A percentile compares a stretch with the other conserved stretches of the same genome.
phyloP scores from a whole-genome alignment of 2,329 filamentous ascomycete genomes.

The Myriosclerotinia curreyana region DNA sequence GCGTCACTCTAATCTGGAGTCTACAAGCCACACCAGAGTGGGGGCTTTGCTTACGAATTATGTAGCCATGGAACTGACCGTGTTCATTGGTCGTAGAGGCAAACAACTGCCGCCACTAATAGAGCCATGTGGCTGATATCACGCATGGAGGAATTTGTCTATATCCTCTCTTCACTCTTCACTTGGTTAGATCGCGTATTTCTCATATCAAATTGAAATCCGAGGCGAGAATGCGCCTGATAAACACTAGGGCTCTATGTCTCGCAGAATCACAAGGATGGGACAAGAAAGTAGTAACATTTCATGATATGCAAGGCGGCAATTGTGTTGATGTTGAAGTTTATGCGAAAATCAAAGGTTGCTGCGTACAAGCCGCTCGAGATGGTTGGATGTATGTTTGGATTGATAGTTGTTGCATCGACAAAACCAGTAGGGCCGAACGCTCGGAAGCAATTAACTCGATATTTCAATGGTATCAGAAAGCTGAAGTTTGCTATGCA shows the following conservation, averaged over 20 bases:
- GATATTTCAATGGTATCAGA: slow-evolving; percentile 24
- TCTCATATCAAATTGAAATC: too few relatives aligned
- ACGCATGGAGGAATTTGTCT: too few relatives aligned
- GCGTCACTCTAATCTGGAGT: too few relatives aligned
- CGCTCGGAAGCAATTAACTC: slow-evolving; percentile 22
- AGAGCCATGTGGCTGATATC: too few relatives aligned
- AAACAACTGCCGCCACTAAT: too few relatives aligned
- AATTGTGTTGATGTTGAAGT: neutral
- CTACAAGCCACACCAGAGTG: too few relatives aligned
- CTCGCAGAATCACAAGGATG: slow-evolving; percentile 38
- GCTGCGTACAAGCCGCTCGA: neutral
- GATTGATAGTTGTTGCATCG: slow-evolving; percentile 27
- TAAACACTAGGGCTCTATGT: neutral
- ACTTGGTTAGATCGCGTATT: too few relatives aligned
- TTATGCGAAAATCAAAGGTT: neutral
- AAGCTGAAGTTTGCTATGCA: slow-evolving; percentile 22
- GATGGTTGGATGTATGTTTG: slow-evolving; percentile 2
- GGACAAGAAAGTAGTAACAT: slow-evolving; percentile 39
- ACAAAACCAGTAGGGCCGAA: slow-evolving; percentile 23
- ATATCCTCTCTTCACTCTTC: too few relatives aligned
- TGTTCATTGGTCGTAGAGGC: too few relatives aligned
- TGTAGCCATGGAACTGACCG: too few relatives aligned
- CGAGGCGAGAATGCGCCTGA: neutral
- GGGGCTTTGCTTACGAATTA: too few relatives aligned
- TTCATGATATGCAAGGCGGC: slow-evolving; percentile 28